Conservation (phyloP, 768 basidiomycete species). For the Mycena epipterygia region DNA sequence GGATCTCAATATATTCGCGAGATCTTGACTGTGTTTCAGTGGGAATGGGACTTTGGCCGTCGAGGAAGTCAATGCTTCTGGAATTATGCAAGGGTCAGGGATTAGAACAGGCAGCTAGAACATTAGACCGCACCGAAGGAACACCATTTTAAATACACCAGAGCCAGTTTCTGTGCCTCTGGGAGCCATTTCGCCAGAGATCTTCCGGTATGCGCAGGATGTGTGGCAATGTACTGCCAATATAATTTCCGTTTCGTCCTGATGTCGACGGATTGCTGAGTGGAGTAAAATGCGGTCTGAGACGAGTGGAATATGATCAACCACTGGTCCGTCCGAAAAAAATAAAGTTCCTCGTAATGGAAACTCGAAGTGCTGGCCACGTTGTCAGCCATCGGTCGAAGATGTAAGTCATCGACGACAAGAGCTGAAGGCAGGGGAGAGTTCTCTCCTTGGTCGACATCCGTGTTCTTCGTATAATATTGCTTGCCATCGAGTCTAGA, state of each 20-base stretch:
- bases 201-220: neutral
- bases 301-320: conserved; percentile 7
- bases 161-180: conserved; percentile 9
- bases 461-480: neutral
- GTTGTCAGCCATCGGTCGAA: neutral
- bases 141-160: conserved; percentile 21
- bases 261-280: neutral
- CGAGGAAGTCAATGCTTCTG: conserved; percentile 23
- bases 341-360: conserved; percentile 1
- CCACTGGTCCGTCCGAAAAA: neutral
- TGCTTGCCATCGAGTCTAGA: too few relatives aligned
- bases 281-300: conserved; percentile 8
- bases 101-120: too few relatives aligned
- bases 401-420: neutral
- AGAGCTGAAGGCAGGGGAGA: neutral
- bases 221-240: conserved; percentile 11
- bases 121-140: conserved; percentile 9
- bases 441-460: neutral
- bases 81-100: neutral
- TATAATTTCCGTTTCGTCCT: conserved; percentile 13
- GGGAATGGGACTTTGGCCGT: conserved; percentile 17
- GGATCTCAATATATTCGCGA: conserved; percentile 3
- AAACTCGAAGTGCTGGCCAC: neutral
- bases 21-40: conserved; percentile 20
- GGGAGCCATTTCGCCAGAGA: neutral